Evolutionary conservation across 768 basidiomycete species (phyloP).

Genomic region (Hortiboletus flavorubellus): DNA sequence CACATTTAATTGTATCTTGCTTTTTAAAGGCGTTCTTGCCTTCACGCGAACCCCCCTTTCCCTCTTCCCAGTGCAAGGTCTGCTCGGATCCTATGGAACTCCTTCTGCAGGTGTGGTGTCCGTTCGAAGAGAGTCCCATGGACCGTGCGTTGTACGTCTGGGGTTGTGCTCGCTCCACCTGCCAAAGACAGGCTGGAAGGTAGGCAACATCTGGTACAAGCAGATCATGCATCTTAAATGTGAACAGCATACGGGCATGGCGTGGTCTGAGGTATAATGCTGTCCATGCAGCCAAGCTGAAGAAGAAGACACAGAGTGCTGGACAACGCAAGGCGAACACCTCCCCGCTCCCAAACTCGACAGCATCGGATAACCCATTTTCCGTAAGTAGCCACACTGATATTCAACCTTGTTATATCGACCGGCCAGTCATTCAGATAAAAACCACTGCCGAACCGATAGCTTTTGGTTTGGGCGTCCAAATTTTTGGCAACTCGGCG

Average conservation of each 20-base stretch:
- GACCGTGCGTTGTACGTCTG: conserved; percentile 85
- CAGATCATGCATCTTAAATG: conserved; percentile 10
- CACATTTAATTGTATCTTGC: conserved; percentile 41
- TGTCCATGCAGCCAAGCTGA: conserved; percentile 70
- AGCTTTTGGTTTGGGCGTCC: conserved; percentile 58
- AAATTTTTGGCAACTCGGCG: conserved; percentile 53
- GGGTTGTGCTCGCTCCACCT: conserved; percentile 68
- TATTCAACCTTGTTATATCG: background rate
- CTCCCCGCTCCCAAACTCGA: conserved; percentile 26
- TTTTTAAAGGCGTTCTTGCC: conserved; percentile 71
- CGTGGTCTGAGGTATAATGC: conserved; percentile 70
- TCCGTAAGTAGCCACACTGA: conserved; percentile 42
- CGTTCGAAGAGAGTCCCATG: conserved; percentile 79
- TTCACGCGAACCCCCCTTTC: conserved; percentile 54
- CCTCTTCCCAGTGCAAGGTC: conserved; percentile 65
- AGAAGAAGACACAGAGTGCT: conserved; percentile 44
- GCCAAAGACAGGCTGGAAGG: conserved; percentile 79
- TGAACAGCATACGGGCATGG: conserved; percentile 73
- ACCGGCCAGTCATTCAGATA: conserved; percentile 17
- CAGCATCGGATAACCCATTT: conserved; percentile 61
- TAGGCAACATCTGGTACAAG: conserved; percentile 35
- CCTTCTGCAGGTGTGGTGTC: conserved; percentile 87
- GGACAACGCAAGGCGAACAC: conserved; percentile 36
- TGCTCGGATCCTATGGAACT: conserved; percentile 78
- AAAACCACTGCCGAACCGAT: conserved; percentile 28